Percentiles rank a stretch among this genome's conserved stretches.
phyloP scores from a whole-genome alignment of 805 yeast genomes.

The Suhomyces canberraensis region DNA sequence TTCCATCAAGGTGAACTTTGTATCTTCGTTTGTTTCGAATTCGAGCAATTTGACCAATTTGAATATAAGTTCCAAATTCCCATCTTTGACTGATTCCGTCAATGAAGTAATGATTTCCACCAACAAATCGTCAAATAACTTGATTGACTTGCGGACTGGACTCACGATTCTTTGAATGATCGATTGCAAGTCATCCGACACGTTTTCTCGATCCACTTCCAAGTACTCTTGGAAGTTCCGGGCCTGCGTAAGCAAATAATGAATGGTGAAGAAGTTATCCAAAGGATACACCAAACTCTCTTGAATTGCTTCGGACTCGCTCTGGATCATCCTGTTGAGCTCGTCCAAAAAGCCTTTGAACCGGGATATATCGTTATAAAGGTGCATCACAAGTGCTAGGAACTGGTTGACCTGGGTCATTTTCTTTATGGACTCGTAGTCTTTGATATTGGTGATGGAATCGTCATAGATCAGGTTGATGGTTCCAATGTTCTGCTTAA shows the following conservation, averaged over 20 bases:
- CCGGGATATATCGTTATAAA: conserved; percentile 59
- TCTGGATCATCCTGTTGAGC: conserved; percentile 52
- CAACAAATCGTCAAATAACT: conserved; percentile 62
- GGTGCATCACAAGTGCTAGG: conserved; percentile 63
- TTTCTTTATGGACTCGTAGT: conserved; percentile 65
- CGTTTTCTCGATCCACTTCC: conserved; percentile 44
- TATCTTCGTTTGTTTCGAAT: conserved; percentile 75
- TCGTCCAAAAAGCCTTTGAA: conserved; percentile 50
- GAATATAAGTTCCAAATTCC: conserved; percentile 63
- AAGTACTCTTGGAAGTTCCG: conserved; percentile 80
- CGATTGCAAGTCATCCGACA: conserved; percentile 61
- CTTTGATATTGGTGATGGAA: conserved; percentile 55
- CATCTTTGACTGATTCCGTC: conserved; percentile 70
- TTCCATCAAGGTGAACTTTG: conserved; percentile 39
- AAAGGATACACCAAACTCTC: conserved; percentile 40
- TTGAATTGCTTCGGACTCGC: conserved; percentile 32
- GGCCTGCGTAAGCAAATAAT: conserved; percentile 64
- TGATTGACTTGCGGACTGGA: conserved; percentile 44
- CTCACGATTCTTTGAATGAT: conserved; percentile 57
- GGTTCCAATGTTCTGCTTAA: conserved; percentile 37
- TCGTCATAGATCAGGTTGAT: conserved; percentile 54
- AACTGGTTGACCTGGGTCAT: conserved; percentile 69
- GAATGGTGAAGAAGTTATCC: conserved; percentile 61
- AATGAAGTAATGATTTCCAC: conserved; percentile 63
- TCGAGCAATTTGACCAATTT: conserved; percentile 76